These are phyloP conservation scores for Fremontodendron californicum DNA, from an alignment of 345 rosid genomes.

Conservation along the genomic window DNA sequence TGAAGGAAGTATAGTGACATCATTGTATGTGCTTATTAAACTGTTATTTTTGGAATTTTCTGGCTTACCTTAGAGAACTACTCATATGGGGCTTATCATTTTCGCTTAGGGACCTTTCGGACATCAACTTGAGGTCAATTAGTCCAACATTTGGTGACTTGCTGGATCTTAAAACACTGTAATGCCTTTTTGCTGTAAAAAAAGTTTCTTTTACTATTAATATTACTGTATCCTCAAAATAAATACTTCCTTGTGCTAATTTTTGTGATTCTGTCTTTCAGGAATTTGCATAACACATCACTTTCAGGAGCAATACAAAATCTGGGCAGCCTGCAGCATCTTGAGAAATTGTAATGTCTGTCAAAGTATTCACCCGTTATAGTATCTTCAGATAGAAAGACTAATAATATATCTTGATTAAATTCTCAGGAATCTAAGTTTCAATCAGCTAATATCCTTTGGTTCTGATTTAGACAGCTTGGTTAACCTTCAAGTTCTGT, in stretches of 20 bases:
- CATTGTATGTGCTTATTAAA: constrained; percentile 44
- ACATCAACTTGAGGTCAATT: constrained; percentile 70
- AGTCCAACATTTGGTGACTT: constrained; percentile 89
- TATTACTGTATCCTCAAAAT: not conserved
- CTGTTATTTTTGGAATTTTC: not conserved
- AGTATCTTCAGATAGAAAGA: not conserved
- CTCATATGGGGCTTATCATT: constrained; percentile 9
- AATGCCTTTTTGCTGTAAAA: constrained; percentile 15
- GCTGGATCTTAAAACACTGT: constrained; percentile 77
- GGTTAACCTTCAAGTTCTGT: constrained; percentile 74
- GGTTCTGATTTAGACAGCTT: constrained; percentile 59
- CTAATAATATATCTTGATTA: constrained; percentile 6
- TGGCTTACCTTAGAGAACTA: constrained; percentile 9
- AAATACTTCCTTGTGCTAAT: constrained; percentile 16
- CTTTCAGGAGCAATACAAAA: constrained; percentile 78
- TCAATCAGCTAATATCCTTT: constrained; percentile 65
- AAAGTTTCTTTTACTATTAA: not conserved
- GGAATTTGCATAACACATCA: constrained; percentile 89
- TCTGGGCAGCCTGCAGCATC: constrained; percentile 72
- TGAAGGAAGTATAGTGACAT: constrained; percentile 71
- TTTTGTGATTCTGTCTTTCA: constrained; percentile 25
- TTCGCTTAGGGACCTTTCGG: constrained; percentile 59
- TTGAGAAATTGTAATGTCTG: constrained; percentile 63
- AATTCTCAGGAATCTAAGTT: constrained; percentile 76
- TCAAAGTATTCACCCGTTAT: not conserved